Base-by-base conservation (phyloP, 2,329 filamentous ascomycete genomes). In the Talaromyces sp. region DNA sequence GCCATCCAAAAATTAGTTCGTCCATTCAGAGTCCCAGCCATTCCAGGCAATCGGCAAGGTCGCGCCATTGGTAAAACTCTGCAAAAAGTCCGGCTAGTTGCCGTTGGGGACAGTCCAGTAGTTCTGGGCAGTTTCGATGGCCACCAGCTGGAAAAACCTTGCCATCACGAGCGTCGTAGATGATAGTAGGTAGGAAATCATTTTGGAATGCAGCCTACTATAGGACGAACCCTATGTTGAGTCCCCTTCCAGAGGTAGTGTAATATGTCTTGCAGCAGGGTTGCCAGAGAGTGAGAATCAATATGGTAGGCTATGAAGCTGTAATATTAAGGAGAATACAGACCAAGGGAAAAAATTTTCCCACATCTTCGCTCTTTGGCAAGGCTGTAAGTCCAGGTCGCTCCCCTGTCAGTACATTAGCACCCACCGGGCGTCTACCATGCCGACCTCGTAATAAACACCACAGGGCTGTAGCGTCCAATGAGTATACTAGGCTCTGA, bases 101-200 rank as follows among this genome's bases (percentile, higher is more conserved):
- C 58, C 58, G 35, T 59, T 19, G 27, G 58, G 58, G 26, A 55
- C 58, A 4, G 26, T 50, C 58, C 58, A 59, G n/a, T 46, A 50
- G n/a, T 27, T 59, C 52, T 59, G 58, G 4, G 70, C 72, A 50
- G 66, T 62, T 58, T 62, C 65, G 32, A 69, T 66, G 14, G 35
- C 35, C 14, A n/a, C 35, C 14, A 38, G 35, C 1, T 1, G 35
- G 14, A 5, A 7, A 38, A 38, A 38, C 7, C 4, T 8, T 6
- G 35, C 5, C 8, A n/a, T n/a, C 35, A n/a, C 5, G 35, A 38
- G 35, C 5, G 5, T n/a, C 8, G 35, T 38, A n/a, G 17, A n/a
- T 8, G 8, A 38, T 8, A 38, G 17, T n/a, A 38, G 32, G 13
- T 35, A 38, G 5, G 35, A 8, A n/a, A n/a, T n/a, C 35, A 38